Conservation (phyloP, 2,329 filamentous ascomycete genomes). For the Cytospora piceicola region DNA sequence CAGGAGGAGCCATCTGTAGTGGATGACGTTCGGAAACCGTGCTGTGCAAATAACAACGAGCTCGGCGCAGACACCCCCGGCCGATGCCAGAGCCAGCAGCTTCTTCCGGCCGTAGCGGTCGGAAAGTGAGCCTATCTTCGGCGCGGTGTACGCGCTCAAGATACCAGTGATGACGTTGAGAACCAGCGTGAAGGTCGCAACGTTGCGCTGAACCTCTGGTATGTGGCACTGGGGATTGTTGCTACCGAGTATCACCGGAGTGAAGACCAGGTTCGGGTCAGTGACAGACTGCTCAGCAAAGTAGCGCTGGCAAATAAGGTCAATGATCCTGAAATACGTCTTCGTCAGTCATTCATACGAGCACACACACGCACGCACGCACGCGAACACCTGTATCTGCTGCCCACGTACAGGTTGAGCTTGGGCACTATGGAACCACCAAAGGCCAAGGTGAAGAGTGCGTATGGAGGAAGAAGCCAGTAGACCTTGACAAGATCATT, state of each 20-base stretch:
- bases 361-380: neutral
- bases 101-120: constrained; percentile 82
- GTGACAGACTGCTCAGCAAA: constrained; percentile 67
- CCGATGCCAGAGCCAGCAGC: constrained; percentile 72
- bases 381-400: neutral
- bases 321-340: constrained; percentile 62
- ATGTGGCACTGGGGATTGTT: constrained; percentile 81
- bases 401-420: constrained; percentile 68
- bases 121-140: constrained; percentile 81
- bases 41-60: constrained; percentile 78
- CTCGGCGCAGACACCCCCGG: constrained; percentile 76
- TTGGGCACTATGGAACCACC: constrained; percentile 85
- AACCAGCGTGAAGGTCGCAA: constrained; percentile 78
- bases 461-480: constrained; percentile 82
- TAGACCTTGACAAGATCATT: constrained; percentile 62
- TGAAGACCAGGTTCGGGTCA: constrained; percentile 63
- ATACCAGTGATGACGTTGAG: constrained; percentile 75
- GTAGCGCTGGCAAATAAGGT: constrained; percentile 82
- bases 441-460: constrained; percentile 82
- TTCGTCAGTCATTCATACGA: constrained; percentile 25
- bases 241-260: constrained; percentile 67
- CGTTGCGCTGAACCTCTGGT: constrained; percentile 75
- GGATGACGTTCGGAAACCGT: constrained; percentile 70
- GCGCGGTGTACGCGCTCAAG: constrained; percentile 79
- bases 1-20: constrained; percentile 78